Evolutionary conservation across 2,329 filamentous ascomycete species (phyloP).

Genomic region (Sarocladium strictum): DNA sequence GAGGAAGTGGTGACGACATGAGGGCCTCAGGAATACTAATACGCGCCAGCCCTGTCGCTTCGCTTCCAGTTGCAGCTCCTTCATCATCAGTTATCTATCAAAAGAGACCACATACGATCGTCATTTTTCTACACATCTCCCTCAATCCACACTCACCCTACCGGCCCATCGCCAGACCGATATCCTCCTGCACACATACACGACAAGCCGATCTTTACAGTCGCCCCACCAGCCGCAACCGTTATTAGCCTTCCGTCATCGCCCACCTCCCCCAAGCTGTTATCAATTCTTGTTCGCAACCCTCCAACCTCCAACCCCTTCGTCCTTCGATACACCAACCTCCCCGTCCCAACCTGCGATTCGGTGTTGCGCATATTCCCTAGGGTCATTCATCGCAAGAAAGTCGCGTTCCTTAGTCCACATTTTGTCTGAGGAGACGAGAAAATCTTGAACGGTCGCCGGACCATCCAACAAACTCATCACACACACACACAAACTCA

Average conservation of each 20-base stretch:
- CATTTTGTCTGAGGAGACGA: no score
- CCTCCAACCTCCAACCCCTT: background rate
- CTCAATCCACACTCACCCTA: background rate
- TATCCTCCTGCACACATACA: background rate
- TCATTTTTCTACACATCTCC: background rate
- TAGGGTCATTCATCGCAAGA: no score
- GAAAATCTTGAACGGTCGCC: background rate
- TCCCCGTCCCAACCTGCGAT: no score
- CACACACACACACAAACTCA: background rate
- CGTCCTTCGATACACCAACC: background rate
- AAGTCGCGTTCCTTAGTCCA: no score
- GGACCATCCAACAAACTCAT: background rate
- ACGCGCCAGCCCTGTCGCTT: background rate
- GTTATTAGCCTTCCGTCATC: slow-evolving; percentile 6
- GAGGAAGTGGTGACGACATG: background rate
- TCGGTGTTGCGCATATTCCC: no score
- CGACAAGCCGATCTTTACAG: background rate
- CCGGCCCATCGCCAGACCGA: background rate
- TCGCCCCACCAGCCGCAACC: background rate
- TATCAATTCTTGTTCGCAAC: background rate
- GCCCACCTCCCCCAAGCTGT: background rate
- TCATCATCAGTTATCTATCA: no score
- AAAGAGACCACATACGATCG: background rate
- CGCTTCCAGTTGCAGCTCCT: no score
- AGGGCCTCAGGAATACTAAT: background rate